phyloP scores from a whole-genome alignment of 495 filamentous ascomycete species.

The Articulospora tetracladia region DNA sequence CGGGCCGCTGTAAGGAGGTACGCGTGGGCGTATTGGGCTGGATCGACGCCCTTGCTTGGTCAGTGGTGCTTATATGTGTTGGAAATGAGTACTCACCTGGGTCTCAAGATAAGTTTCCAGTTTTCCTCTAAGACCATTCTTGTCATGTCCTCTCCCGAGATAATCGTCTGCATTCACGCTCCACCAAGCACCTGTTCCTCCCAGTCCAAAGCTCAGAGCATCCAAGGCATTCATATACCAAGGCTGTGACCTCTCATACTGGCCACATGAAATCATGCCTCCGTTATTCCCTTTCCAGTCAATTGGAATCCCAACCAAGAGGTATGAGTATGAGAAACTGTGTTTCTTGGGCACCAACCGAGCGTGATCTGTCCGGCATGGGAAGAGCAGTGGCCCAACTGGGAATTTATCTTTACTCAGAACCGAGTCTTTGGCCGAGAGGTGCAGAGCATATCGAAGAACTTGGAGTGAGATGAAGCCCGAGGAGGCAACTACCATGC shows the following conservation, averaged over 20 bases:
- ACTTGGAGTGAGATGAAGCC: slow-evolving; percentile 12
- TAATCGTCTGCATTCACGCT: slow-evolving; percentile 56
- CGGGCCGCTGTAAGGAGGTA: slow-evolving; percentile 68
- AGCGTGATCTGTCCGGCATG: slow-evolving; percentile 56
- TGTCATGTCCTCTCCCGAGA: slow-evolving; percentile 43
- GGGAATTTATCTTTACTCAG: slow-evolving; percentile 4
- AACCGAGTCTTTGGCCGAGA: slow-evolving; percentile 3
- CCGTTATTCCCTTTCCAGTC: slow-evolving; percentile 50
- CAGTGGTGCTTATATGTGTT: slow-evolving; percentile 16
- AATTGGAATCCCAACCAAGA: slow-evolving; percentile 63
- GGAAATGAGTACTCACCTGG: slow-evolving; percentile 8
- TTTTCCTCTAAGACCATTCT: slow-evolving; percentile 50
- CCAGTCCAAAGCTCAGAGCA: slow-evolving; percentile 20
- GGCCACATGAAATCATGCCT: slow-evolving; percentile 50
- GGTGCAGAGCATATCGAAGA: slow-evolving; percentile 1
- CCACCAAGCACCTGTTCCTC: slow-evolving; percentile 43
- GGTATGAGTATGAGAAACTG: slow-evolving; percentile 61
- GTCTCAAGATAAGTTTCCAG: slow-evolving; percentile 52
- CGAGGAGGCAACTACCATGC: neutral
- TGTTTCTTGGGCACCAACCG: slow-evolving; percentile 60
- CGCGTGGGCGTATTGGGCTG: slow-evolving; percentile 52
- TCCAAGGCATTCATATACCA: slow-evolving; percentile 26
- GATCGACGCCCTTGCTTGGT: slow-evolving; percentile 40
- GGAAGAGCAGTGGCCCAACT: slow-evolving; percentile 46
- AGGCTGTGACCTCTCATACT: slow-evolving; percentile 18